Conservation (phyloP, 805 yeast species). For the Barnettozyma salicaria region DNA sequence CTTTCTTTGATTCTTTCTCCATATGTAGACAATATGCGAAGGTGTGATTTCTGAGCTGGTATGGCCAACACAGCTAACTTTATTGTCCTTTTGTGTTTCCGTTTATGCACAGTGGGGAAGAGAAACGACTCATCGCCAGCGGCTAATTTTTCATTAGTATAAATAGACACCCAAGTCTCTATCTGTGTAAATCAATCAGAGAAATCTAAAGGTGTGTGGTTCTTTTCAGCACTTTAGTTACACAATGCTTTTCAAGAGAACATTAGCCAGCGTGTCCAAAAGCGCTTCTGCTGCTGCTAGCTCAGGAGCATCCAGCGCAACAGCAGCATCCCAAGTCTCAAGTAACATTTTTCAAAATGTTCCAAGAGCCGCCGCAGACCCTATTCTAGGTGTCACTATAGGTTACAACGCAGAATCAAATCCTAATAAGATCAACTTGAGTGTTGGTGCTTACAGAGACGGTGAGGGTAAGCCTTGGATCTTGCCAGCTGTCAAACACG, state of each 20-base stretch:
- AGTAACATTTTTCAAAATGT: conserved; percentile 9
- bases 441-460: conserved; percentile 80
- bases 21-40: too few species aligned
- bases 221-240: too few species aligned
- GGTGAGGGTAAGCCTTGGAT: conserved; percentile 84
- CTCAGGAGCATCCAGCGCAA: background rate
- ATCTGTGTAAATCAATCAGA: too few species aligned
- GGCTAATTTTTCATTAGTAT: too few species aligned
- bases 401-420: conserved; percentile 63
- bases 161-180: too few species aligned
- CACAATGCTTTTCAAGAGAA: conserved; percentile 10
- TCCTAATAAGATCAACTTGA: conserved; percentile 46
- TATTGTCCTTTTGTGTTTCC: too few species aligned
- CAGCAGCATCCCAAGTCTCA: conserved; percentile 2
- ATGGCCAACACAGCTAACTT: too few species aligned
- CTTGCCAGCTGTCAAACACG: conserved; percentile 57
- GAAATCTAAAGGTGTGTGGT: too few species aligned
- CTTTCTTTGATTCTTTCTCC: too few species aligned
- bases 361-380: conserved; percentile 70
- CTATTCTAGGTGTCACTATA: conserved; percentile 74
- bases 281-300: conserved; percentile 1
- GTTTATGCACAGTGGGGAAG: too few species aligned
- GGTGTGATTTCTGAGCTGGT: too few species aligned
- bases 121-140: too few species aligned
- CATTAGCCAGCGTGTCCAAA: conserved; percentile 8